Percentiles rank a stretch among this genome's conserved stretches.
Conservation (phyloP, 2,329 filamentous ascomycete genomes). For the Phialocephala subalpina region DNA sequence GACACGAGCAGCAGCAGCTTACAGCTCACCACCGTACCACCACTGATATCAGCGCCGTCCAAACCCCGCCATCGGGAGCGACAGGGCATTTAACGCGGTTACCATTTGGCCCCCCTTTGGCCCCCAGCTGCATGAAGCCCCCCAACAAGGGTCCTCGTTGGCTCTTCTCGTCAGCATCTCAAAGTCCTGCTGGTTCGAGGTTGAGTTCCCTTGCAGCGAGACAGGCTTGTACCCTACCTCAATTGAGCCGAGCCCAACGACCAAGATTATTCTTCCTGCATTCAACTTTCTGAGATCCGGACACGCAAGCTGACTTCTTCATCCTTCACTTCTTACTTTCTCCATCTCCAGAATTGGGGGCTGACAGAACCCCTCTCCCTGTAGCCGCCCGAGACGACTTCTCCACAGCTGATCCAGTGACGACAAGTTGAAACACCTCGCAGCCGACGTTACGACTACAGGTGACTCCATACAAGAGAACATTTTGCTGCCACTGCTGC, state of each 20-base stretch:
- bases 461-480: constrained; percentile 11
- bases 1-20: not conserved
- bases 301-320: constrained; percentile 7
- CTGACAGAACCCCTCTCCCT: not conserved
- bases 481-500: constrained; percentile 2
- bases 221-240: not conserved
- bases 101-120: not conserved
- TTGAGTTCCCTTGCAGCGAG: constrained; percentile 14
- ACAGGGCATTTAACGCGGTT: constrained; percentile 1
- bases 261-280: constrained; percentile 8
- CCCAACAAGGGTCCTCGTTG: not conserved
- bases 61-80: not conserved
- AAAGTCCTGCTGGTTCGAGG: not conserved
- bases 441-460: constrained; percentile 15
- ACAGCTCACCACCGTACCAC: not conserved
- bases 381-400: constrained; percentile 22
- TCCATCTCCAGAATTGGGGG: constrained; percentile 8
- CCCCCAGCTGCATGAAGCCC: not conserved
- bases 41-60: no score
- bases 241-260: constrained; percentile 10
- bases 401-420: constrained; percentile 28
- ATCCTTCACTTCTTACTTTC: constrained; percentile 9
- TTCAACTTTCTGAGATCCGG: not conserved
- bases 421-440: constrained; percentile 32
- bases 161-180: constrained; percentile 5